Percentiles rank a stretch among this genome's conserved stretches.
phyloP scores from a whole-genome alignment of 75 land plant genomes.

The Sequoiadendron giganteum region DNA sequence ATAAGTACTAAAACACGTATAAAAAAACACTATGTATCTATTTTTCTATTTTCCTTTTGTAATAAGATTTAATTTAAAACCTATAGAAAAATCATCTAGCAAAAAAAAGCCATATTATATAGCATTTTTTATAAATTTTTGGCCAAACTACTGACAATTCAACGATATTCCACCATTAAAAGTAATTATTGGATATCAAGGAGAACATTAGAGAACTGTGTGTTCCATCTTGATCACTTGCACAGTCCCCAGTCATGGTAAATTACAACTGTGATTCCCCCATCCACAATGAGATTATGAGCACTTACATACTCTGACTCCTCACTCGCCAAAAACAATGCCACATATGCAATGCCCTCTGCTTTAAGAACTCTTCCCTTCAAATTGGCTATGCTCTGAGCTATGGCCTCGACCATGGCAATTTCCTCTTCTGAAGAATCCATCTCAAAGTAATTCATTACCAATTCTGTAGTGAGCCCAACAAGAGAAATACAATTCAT shows the following conservation, averaged over 20 bases:
- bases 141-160: too few species aligned
- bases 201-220: too few species aligned
- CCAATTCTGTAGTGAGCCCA: slow-evolving; percentile 8
- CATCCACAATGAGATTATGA: slow-evolving; percentile 3
- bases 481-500: slow-evolving; percentile 54
- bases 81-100: too few species aligned
- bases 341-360: neutral
- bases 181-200: too few species aligned
- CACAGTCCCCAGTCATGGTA: neutral
- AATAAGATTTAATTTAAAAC: too few species aligned
- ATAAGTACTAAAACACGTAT: too few species aligned
- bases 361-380: neutral
- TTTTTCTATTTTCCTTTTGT: too few species aligned
- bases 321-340: neutral
- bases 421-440: neutral
- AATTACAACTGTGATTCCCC: neutral
- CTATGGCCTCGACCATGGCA: neutral
- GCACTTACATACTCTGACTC: slow-evolving; percentile 2
- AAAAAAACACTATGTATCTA: too few species aligned
- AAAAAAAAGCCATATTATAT: too few species aligned
- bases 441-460: neutral
- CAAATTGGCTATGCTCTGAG: neutral
- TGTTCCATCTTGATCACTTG: neutral
- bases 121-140: too few species aligned
- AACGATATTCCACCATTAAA: too few species aligned